These are phyloP conservation scores for Jasminum sambac DNA, from an alignment of 257 asterid genomes.

Conservation along the genomic window DNA sequence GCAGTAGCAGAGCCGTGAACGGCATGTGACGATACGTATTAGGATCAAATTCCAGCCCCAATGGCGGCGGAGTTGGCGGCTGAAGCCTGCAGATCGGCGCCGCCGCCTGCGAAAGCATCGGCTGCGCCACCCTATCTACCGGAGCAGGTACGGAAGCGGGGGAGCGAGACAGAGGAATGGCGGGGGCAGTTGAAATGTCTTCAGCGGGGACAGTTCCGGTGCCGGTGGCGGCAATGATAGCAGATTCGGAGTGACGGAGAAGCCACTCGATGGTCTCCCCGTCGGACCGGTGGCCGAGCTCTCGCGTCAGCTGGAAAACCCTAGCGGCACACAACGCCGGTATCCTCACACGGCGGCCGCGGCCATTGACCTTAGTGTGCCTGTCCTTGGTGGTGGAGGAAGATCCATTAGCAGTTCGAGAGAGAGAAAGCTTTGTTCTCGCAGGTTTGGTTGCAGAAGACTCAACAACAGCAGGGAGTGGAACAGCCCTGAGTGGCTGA, in stretches of 20 bases:
- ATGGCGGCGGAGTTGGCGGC: conserved; percentile 36
- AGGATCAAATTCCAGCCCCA: conserved; percentile 38
- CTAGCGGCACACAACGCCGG: conserved; percentile 32
- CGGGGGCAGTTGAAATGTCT: conserved; percentile 25
- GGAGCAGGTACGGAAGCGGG: conserved; percentile 23
- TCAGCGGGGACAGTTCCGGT: conserved; percentile 27
- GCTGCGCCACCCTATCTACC: background rate
- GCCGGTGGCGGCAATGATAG: conserved; percentile 37
- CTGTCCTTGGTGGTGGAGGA: conserved; percentile 16
- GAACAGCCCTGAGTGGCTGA: conserved; percentile 6
- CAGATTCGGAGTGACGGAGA: conserved; percentile 35
- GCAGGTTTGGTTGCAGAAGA: background rate
- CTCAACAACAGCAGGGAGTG: conserved; percentile 6
- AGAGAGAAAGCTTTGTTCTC: background rate
- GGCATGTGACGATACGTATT: conserved; percentile 57
- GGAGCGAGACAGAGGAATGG: conserved; percentile 24
- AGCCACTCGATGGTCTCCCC: conserved; percentile 45
- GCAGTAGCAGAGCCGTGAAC: conserved; percentile 64
- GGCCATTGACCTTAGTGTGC: conserved; percentile 35
- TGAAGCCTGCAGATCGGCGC: conserved; percentile 22
- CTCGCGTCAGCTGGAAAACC: conserved; percentile 32
- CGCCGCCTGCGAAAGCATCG: background rate
- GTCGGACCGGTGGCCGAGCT: conserved; percentile 35
- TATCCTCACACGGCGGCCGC: conserved; percentile 36
- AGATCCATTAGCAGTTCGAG: background rate